Evolutionary conservation across 1,284 basidiomycete species (phyloP), one percentile per base, ranked within the genome.

Genomic region (Moniliophthora roreri): DNA sequence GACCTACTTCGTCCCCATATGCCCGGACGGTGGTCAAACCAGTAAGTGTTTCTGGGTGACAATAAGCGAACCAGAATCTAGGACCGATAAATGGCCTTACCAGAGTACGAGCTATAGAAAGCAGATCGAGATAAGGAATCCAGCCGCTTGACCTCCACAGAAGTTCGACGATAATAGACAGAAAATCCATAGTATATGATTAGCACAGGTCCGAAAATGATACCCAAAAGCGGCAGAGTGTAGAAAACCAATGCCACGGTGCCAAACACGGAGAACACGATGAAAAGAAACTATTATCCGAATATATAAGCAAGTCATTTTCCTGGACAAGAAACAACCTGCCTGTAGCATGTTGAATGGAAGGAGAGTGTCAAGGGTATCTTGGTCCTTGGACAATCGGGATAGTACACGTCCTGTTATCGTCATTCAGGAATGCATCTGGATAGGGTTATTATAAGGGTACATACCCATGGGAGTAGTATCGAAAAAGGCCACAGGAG

Each of bases 51-150:
- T 58, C 57, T 55, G 28, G 20, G 15, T 23, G 34, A 26, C 11
- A 45, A 8, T 38, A 18, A 39, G 18, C 44, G 21, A 20, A 11
- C 28, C 45, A 10, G 7, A n/a, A 16, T 16, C 15, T 11, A 35
- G 7, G n/a, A 36, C 23, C 34, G 18, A 4, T 26, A n/a, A 6
- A 38, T 24, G 18, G 7, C 16, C 21, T 10, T 50, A 54, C 56
- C 56, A 38, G 56, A 57, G 32, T 51, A 82, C 40, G 79, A 77
- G 13, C 80, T 78, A 66, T 89, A 90, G 39, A 90, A 68, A 8
- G 73, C 69, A 1, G 85, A 87, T 8, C 85, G 77, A 60, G 89
- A 74, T 10, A 89, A 61, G 0, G 87, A 86, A 65, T 90, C 87
- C 23, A 89, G 66, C 4, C 86, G 79, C 66, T 88, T 87, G 16